Conservation (phyloP, 768 basidiomycete species). For the Pseudohyphozyma bogoriensis region DNA sequence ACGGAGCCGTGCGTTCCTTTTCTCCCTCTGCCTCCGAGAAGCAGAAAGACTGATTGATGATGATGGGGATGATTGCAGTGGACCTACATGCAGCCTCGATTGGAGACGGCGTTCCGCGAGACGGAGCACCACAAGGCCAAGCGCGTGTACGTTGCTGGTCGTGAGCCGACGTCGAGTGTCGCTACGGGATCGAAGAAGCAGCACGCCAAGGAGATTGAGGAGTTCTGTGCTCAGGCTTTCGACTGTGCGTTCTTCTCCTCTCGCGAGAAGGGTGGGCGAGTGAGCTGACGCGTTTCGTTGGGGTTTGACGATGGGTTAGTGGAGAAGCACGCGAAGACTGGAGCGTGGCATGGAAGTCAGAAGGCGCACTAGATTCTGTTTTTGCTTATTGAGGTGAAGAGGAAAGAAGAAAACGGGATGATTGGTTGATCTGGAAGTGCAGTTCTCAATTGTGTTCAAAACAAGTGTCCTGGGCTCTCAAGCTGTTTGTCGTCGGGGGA, state of each 20-base stretch:
- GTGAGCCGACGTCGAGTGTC: constrained; percentile 50
- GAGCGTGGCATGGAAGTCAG: constrained; percentile 2
- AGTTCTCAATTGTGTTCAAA: no score
- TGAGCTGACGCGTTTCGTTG: constrained; percentile 9
- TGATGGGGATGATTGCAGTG: neutral
- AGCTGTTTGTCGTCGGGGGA: no score
- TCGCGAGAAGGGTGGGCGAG: neutral
- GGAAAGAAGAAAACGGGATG: no score
- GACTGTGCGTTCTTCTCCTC: neutral
- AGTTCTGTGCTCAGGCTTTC: neutral
- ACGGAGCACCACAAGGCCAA: constrained; percentile 85
- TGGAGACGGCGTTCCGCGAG: constrained; percentile 83
- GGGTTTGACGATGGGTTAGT: constrained; percentile 30
- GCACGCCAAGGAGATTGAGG: constrained; percentile 26
- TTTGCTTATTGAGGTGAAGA: no score
- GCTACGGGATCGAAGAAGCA: constrained; percentile 29
- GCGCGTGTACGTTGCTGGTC: constrained; percentile 82
- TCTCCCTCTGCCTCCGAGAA: neutral
- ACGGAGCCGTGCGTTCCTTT: constrained; percentile 52
- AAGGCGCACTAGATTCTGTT: neutral
- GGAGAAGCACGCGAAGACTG: constrained; percentile 11
- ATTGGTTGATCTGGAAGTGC: no score
- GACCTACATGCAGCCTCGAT: constrained; percentile 47
- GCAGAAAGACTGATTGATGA: neutral
- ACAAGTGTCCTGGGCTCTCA: no score